Conservation (phyloP, 2,329 filamentous ascomycete genomes). For the Fusarium chaquense region DNA sequence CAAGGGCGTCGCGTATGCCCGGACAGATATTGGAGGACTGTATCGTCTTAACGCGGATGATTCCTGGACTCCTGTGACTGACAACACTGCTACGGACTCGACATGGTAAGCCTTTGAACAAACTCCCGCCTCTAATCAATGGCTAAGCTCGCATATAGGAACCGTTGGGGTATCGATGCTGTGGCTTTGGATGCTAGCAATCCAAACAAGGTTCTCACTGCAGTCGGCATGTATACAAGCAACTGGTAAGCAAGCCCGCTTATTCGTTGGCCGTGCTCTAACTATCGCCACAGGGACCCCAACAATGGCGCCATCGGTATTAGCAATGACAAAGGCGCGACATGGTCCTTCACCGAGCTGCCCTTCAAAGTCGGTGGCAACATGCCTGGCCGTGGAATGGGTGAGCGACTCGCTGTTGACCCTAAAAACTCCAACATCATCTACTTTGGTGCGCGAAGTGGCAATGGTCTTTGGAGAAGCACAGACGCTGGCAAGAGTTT, state of each 20-base stretch:
- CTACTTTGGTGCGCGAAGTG: slow-evolving; percentile 69
- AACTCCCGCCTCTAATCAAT: accelerated
- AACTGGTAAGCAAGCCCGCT: slow-evolving; percentile 50
- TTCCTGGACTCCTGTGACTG: slow-evolving; percentile 37
- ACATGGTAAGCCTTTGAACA: slow-evolving; percentile 6
- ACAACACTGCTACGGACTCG: slow-evolving; percentile 20
- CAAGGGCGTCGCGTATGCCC: slow-evolving; percentile 33
- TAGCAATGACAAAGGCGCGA: slow-evolving; percentile 65
- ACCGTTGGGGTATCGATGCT: slow-evolving; percentile 69
- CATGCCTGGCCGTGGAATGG: slow-evolving; percentile 71
- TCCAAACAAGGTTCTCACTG: slow-evolving; percentile 64
- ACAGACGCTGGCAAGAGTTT: slow-evolving; percentile 67
- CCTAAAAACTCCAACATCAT: slow-evolving; percentile 67
- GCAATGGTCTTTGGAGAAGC: slow-evolving; percentile 70
- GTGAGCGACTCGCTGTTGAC: slow-evolving; percentile 69
- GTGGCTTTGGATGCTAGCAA: slow-evolving; percentile 67
- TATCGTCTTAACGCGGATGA: slow-evolving; percentile 39
- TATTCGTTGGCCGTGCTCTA: accelerated
- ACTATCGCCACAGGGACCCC: slow-evolving; percentile 57
- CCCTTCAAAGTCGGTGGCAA: slow-evolving; percentile 72
- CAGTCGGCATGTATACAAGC: slow-evolving; percentile 70
- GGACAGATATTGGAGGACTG: slow-evolving; percentile 37
- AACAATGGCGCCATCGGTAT: slow-evolving; percentile 66
- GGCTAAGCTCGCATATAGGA: slow-evolving; percentile 50
- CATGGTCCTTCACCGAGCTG: slow-evolving; percentile 62